Conservation (phyloP, 345 rosid genomes). For the Hibiscus trionum region DNA sequence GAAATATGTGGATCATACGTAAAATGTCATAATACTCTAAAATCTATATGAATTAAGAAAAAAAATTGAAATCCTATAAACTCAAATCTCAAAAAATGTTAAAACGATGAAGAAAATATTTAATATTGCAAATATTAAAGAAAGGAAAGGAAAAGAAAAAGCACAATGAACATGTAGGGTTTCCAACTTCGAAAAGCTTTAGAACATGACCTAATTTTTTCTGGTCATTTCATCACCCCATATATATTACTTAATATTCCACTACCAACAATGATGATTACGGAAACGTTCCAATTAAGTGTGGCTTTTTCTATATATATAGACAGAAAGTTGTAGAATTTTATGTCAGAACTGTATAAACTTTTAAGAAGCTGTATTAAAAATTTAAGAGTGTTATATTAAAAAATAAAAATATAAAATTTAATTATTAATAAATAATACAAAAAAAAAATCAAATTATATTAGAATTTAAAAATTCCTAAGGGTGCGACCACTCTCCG, state of each 20-base stretch:
- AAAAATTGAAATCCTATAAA: neutral
- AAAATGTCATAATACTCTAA: neutral
- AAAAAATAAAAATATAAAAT: too few species aligned
- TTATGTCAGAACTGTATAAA: too few species aligned
- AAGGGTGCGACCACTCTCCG: too few species aligned
- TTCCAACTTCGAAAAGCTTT: neutral
- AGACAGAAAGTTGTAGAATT: too few species aligned
- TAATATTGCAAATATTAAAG: neutral
- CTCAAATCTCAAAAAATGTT: neutral
- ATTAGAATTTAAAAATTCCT: too few species aligned
- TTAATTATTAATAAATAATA: too few species aligned
- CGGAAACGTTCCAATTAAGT: neutral
- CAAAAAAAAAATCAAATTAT: too few species aligned
- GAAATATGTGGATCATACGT: neutral
- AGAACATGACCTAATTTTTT: conserved; percentile 4
- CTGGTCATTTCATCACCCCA: conserved; percentile 9
- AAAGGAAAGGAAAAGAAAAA: neutral
- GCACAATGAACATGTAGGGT: neutral
- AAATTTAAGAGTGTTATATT: too few species aligned
- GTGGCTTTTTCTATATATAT: neutral
- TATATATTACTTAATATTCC: neutral
- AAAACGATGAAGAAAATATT: neutral
- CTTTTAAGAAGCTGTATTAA: too few species aligned
- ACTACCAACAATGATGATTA: neutral
- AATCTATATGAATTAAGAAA: too few species aligned